Evolutionary conservation across 257 asterid genomes (phyloP).

Genomic region (Scutellaria baicalensis): DNA sequence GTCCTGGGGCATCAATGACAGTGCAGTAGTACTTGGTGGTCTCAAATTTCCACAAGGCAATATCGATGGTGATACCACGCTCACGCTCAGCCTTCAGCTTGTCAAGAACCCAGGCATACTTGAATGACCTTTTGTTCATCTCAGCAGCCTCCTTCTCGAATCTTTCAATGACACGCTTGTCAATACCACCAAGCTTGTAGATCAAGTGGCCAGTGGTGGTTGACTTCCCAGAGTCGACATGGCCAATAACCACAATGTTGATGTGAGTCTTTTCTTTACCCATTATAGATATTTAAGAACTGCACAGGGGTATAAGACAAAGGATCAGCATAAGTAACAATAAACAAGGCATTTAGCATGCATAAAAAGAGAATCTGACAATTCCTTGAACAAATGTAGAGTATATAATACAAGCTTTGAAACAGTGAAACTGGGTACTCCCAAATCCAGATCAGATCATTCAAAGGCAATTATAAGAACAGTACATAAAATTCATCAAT

Average conservation of each 20-base stretch:
- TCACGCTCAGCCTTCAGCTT: slow-evolving; percentile 88
- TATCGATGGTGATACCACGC: slow-evolving; percentile 80
- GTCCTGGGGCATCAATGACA: slow-evolving; percentile 42
- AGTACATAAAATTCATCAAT: no score
- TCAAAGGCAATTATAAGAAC: no score
- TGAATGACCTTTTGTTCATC: slow-evolving; percentile 38
- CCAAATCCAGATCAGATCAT: no score
- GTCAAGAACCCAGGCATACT: slow-evolving; percentile 88
- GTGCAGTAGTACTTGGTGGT: slow-evolving; percentile 86
- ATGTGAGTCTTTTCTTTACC: slow-evolving; percentile 32
- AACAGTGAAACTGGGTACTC: no score
- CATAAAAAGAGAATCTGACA: no score
- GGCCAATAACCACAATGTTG: slow-evolving; percentile 36
- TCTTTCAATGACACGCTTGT: slow-evolving; percentile 73
- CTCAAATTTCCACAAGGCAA: slow-evolving; percentile 85
- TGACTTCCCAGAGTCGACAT: slow-evolving; percentile 25
- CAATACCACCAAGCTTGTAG: slow-evolving; percentile 81
- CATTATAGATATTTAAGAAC: neutral
- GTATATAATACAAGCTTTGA: no score
- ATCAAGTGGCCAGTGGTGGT: slow-evolving; percentile 20
- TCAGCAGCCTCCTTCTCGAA: slow-evolving; percentile 62
- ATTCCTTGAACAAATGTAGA: no score
- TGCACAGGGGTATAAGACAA: neutral
- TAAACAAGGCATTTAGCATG: neutral
- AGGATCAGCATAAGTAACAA: neutral